Evolutionary conservation across 768 basidiomycete species (phyloP), one percentile per base, ranked within the genome.

Genomic region (Stropharia rugosoannulata): DNA sequence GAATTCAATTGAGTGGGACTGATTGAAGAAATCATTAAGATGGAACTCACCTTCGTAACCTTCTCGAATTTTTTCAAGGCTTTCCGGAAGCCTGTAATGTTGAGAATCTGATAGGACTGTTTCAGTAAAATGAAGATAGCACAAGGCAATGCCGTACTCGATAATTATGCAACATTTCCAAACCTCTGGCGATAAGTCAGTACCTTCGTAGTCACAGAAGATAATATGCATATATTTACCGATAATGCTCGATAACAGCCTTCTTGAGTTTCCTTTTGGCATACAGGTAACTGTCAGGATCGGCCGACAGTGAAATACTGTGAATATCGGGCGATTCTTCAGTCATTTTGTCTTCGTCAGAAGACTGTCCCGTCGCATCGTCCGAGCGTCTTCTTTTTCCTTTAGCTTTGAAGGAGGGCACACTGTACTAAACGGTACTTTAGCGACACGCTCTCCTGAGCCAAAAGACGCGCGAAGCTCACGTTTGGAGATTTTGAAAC

Each of bases 81-180:
- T 67, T 94, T 94, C 25, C 90, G 79, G 68, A 97, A 94, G 1
- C 96, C 97, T 1, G 92, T 90, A 9, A 94, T 70, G 68, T 99
- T 98, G 39, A 98, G 71, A 43, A 89, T 84, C 87, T 93, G 57
- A 37, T 25, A 11, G 11, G 11, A 25, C 29, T 16, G 16, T 27
- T 46, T 15, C 15, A 27, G 13, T 15, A 22, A 22, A 27, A 10
- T 18, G 45, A 11, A 22, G n/a, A 25, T 2, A 38, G 19, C 10
- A 38, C 5, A 2, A 50, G 12, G 32, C 48, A 36, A 25, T 22
- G 25, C 66, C 82, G 13, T 65, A 93, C 93, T 32, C 93, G 81
- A 69, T 96, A 99, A 65, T 93, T 93, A 62, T 93, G 90, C 58
- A 99, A 75, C 49, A 88, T 73, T 66, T 96, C 94, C 18, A 97